phyloP scores from a whole-genome alignment of 495 filamentous ascomycete species.

The Podospora comata region DNA sequence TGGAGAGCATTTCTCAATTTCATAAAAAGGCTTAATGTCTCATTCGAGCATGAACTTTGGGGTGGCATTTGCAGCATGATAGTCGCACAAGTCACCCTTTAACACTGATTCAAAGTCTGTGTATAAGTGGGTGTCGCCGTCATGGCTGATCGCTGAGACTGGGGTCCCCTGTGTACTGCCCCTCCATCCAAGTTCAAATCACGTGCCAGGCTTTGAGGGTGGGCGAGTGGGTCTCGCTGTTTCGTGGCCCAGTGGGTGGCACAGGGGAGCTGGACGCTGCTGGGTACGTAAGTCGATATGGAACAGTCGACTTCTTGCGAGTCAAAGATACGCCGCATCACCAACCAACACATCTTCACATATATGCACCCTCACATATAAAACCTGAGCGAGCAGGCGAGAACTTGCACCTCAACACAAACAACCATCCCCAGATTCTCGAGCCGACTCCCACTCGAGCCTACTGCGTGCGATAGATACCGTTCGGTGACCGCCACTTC shows the following conservation, averaged over 20 bases:
- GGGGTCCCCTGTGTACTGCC: not conserved
- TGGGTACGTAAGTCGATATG: slow-evolving; percentile 13
- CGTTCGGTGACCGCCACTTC: not conserved
- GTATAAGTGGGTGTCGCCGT: not conserved
- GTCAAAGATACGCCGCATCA: slow-evolving; percentile 18
- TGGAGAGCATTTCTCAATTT: not conserved
- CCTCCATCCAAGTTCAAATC: not conserved
- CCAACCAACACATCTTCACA: slow-evolving; percentile 2
- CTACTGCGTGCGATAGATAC: not conserved
- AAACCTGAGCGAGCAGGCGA: not conserved
- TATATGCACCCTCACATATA: not conserved
- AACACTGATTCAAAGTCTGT: not conserved
- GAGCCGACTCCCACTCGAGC: not conserved
- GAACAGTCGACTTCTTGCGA: slow-evolving; percentile 14
- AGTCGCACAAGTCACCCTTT: not conserved
- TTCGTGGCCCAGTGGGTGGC: not conserved
- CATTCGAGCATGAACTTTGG: not conserved
- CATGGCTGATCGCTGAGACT: not conserved
- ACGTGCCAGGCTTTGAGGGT: not conserved
- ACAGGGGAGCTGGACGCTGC: slow-evolving; percentile 12
- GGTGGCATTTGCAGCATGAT: not conserved
- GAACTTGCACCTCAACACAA: not conserved
- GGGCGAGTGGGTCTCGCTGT: not conserved
- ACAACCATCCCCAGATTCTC: not conserved
- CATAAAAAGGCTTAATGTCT: not conserved